Percentiles rank a stretch among this genome's conserved stretches.
Conservation (phyloP, 1,284 basidiomycete species). For the Pseudozyma tsukubaensis region DNA sequence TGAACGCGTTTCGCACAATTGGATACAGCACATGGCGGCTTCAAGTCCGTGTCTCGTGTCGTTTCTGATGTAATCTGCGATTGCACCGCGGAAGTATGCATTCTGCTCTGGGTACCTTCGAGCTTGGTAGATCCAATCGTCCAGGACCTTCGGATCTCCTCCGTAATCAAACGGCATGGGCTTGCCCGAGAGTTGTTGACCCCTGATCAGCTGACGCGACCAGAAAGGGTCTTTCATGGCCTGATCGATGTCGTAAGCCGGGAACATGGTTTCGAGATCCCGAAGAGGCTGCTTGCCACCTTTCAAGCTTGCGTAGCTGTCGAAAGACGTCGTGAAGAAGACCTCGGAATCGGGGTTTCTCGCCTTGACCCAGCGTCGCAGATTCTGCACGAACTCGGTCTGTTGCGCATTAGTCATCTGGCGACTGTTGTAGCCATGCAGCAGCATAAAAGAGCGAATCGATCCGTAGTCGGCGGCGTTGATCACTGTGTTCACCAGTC, state of each 20-base stretch:
- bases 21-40: no score
- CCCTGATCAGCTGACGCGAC: slow-evolving; percentile 13
- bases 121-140: slow-evolving; percentile 5
- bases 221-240: slow-evolving; percentile 36
- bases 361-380: slow-evolving; percentile 1
- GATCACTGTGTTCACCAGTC: slow-evolving; percentile 13
- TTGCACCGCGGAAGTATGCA: background rate
- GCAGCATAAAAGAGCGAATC: slow-evolving; percentile 26
- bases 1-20: no score
- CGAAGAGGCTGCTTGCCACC: slow-evolving; percentile 33
- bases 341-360: slow-evolving; percentile 17
- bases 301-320: slow-evolving; percentile 18
- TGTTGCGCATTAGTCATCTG: slow-evolving; percentile 12
- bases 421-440: slow-evolving; percentile 44
- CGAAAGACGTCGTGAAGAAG: slow-evolving; percentile 24
- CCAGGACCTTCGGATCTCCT: slow-evolving; percentile 1
- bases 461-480: slow-evolving; percentile 14
- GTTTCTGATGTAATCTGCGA: background rate
- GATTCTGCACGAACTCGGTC: slow-evolving; percentile 11
- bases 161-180: background rate
- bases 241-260: slow-evolving; percentile 21
- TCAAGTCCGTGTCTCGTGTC: background rate
- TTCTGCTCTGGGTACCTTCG: slow-evolving; percentile 3
- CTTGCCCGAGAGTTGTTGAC: background rate
- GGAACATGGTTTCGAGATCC: slow-evolving; percentile 13